Conservation (phyloP, 495 filamentous ascomycete genomes). For the Penicillium diatomitis region DNA sequence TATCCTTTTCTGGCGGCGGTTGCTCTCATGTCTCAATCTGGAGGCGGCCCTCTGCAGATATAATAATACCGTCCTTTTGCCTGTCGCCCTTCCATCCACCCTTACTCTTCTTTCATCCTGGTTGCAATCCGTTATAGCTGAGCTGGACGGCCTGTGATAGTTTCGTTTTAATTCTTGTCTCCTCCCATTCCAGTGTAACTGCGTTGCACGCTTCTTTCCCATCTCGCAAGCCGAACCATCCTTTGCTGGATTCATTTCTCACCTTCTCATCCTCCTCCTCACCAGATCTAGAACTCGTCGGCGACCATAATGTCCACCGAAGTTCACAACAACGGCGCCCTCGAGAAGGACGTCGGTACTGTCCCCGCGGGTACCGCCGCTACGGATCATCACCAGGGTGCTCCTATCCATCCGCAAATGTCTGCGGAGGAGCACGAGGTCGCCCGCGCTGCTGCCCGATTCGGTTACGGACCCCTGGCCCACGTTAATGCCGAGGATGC, state of each 20-base stretch:
- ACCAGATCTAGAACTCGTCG: neutral
- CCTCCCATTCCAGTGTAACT: constrained; percentile 12
- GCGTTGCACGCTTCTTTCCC: constrained; percentile 14
- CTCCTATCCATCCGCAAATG: constrained; percentile 25
- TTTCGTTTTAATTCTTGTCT: constrained; percentile 8
- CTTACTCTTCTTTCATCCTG: constrained; percentile 9
- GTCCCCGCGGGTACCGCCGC: constrained; percentile 4
- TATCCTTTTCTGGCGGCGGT: no score
- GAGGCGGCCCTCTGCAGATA: constrained; percentile 1
- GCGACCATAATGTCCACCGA: constrained; percentile 24
- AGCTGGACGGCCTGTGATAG: constrained; percentile 22
- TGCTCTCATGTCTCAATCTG: no score
- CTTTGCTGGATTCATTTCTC: constrained; percentile 1
- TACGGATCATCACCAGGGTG: constrained; percentile 2
- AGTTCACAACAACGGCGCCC: constrained; percentile 11
- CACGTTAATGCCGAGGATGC: constrained; percentile 56
- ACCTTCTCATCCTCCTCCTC: neutral
- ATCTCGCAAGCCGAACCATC: constrained; percentile 19
- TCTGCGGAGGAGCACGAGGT: constrained; percentile 38
- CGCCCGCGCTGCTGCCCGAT: constrained; percentile 38
- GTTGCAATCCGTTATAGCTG: constrained; percentile 21
- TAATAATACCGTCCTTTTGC: constrained; percentile 13
- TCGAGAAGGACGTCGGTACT: constrained; percentile 32
- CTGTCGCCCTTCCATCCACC: constrained; percentile 3
- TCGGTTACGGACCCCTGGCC: constrained; percentile 57